phyloP scores from a whole-genome alignment of 139 green algal genomes.

The Zygnema cylindricum region DNA sequence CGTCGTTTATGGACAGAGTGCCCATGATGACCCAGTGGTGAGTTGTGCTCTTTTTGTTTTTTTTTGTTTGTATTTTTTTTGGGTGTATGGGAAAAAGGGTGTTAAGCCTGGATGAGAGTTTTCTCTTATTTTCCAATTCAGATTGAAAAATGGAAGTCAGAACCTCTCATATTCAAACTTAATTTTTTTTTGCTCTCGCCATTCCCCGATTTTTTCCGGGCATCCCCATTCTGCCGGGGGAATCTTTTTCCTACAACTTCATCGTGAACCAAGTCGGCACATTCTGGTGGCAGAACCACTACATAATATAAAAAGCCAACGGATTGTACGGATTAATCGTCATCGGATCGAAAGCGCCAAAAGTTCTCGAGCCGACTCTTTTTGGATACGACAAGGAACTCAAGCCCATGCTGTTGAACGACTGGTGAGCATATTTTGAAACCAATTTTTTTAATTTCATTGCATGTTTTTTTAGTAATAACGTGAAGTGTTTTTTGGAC shows the following conservation, averaged over 20 bases:
- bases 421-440: no score
- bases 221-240: slow-evolving; percentile 21
- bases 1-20: slow-evolving; percentile 2
- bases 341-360: background rate
- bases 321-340: slow-evolving; percentile 22
- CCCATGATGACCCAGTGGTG: background rate
- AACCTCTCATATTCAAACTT: no score
- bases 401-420: slow-evolving; percentile 14
- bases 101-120: no score
- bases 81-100: background rate
- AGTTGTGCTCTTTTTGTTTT: background rate
- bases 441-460: background rate
- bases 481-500: background rate
- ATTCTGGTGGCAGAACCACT: slow-evolving; percentile 28
- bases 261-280: slow-evolving; percentile 21
- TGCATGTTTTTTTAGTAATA: no score
- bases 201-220: background rate
- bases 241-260: slow-evolving; percentile 21
- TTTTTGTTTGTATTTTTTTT: no score
- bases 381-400: slow-evolving; percentile 10
- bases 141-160: no score
- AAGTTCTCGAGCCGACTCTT: background rate
- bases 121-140: no score
- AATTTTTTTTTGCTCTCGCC: no score
- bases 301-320: background rate